Base-by-base conservation (phyloP, 2,329 filamentous ascomycete species). In the Diplodia sapinea region DNA sequence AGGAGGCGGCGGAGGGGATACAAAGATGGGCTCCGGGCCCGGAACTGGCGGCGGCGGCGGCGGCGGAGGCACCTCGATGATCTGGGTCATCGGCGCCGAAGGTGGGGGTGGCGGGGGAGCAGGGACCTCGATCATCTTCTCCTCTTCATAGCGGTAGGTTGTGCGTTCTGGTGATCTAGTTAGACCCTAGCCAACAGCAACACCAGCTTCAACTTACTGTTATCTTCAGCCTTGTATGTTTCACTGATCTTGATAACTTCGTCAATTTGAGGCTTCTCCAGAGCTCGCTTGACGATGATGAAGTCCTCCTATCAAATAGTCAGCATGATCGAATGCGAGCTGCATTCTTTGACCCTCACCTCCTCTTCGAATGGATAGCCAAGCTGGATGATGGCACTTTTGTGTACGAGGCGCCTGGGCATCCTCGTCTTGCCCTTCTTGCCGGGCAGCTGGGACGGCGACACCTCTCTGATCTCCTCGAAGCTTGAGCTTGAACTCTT, bases 221-320 rank as follows among this genome's bases (percentile, higher is more conserved):
- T 76, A 62, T 82, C 80, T 47, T 67, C 65, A 7, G n/a, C 13
- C 75, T 82, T 82, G 79, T 92, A 93, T 38, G 90, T 88, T 74
- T 93, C 91, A 78, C 92, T 96, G 61, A 93, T 83, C 73, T 88
- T 90, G 73, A 97, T 91, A 54, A 97, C 85, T 74, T 96, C 91
- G 72, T 97, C 93, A 70, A 97, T 97, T 73, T 97, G 93, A 20
- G 94, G 88, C 73, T 96, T 94, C 17, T 92, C 91, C 5, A 98
- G 85, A 11, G 94, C 94, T 75, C 92, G 90, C 72, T 91, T 88
- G 40, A 98, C 88, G 64, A 97, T 87, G 72, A 95, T 88, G 26
- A 90, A 91, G 72, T 91, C 89, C 49, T 91, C 92, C 91, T 95
- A 71, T 8, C 7, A 43, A 40, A 66, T 64, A 73, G 70, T 86